Evolutionary conservation across 2,329 filamentous ascomycete genomes (phyloP).

Genomic region (Thelonectria rubi): DNA sequence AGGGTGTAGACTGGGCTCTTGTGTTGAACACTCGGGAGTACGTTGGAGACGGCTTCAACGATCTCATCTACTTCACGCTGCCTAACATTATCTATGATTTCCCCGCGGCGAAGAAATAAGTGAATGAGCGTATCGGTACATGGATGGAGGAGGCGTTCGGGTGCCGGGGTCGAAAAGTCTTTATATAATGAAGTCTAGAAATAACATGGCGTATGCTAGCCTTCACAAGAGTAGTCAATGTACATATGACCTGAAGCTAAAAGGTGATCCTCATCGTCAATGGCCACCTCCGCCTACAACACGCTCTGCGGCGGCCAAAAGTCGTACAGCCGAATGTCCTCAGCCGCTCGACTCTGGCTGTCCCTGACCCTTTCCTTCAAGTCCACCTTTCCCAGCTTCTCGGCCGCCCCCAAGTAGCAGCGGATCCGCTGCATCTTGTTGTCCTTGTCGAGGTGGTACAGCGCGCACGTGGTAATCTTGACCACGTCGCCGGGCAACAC

Average conservation of each 20-base stretch:
- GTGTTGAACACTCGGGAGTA: constrained; percentile 31
- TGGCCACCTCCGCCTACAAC: not conserved
- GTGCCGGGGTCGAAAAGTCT: too few relatives aligned
- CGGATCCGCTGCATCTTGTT: not conserved
- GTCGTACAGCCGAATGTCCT: not conserved
- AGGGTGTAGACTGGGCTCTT: constrained; percentile 26
- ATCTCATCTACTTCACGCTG: constrained; percentile 4
- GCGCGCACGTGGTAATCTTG: constrained; percentile 8
- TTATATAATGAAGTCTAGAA: too few relatives aligned
- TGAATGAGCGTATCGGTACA: too few relatives aligned
- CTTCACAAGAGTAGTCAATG: too few relatives aligned
- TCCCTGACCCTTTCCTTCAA: not conserved
- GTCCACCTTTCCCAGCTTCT: constrained; percentile 9
- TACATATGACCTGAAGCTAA: too few relatives aligned
- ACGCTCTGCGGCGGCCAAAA: not conserved
- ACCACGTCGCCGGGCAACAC: constrained; percentile 11
- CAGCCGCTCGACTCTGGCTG: not conserved
- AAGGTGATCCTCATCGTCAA: too few relatives aligned
- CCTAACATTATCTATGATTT: not conserved
- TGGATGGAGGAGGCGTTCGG: too few relatives aligned
- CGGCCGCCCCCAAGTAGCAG: constrained; percentile 2
- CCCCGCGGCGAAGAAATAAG: not conserved
- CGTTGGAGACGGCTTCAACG: constrained; percentile 12
- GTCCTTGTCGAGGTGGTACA: constrained; percentile 1
- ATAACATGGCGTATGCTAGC: too few relatives aligned